These are phyloP conservation scores for Calocybe gangraenosa DNA, from an alignment of 768 basidiomycete genomes.

Conservation along the genomic window DNA sequence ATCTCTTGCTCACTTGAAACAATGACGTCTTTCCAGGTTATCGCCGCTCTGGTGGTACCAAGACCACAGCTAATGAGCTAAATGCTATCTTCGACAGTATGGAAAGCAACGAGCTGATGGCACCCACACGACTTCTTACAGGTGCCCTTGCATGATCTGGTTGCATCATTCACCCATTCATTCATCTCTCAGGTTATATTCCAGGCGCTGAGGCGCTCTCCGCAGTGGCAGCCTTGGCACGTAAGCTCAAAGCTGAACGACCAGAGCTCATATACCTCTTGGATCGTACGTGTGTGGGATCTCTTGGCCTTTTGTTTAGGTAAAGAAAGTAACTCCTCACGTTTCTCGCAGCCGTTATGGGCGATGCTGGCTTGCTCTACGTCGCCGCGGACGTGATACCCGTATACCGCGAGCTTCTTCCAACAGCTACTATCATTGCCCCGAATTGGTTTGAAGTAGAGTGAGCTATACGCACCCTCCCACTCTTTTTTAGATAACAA, in stretches of 20 bases:
- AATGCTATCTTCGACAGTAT: slow-evolving; percentile 67
- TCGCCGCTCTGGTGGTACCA: slow-evolving; percentile 74
- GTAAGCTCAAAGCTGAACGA: slow-evolving; percentile 51
- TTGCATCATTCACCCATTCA: not conserved
- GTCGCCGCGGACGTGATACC: slow-evolving; percentile 86
- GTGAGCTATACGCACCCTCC: slow-evolving; percentile 45
- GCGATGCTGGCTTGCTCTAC: slow-evolving; percentile 86
- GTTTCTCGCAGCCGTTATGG: slow-evolving; percentile 73
- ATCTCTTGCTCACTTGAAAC: not conserved
- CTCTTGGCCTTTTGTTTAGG: too few relatives aligned
- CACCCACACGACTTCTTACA: slow-evolving; percentile 73
- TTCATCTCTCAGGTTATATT: slow-evolving; percentile 64
- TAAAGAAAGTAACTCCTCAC: not conserved
- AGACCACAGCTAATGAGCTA: slow-evolving; percentile 76
- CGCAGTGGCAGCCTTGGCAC: slow-evolving; percentile 60
- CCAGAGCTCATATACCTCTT: slow-evolving; percentile 78
- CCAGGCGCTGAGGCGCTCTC: slow-evolving; percentile 65
- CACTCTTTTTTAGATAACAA: not conserved
- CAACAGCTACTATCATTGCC: slow-evolving; percentile 89
- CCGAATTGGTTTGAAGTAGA: slow-evolving; percentile 99
- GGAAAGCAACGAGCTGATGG: slow-evolving; percentile 71
- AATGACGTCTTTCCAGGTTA: slow-evolving; percentile 58
- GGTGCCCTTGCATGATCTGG: slow-evolving; percentile 34
- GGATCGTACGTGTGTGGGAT: slow-evolving; percentile 63
- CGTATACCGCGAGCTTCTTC: slow-evolving; percentile 74